Percentiles rank a stretch among this genome's conserved stretches.
phyloP scores from a whole-genome alignment of 2,329 filamentous ascomycete species.

The Aspergillus transmontanensis region DNA sequence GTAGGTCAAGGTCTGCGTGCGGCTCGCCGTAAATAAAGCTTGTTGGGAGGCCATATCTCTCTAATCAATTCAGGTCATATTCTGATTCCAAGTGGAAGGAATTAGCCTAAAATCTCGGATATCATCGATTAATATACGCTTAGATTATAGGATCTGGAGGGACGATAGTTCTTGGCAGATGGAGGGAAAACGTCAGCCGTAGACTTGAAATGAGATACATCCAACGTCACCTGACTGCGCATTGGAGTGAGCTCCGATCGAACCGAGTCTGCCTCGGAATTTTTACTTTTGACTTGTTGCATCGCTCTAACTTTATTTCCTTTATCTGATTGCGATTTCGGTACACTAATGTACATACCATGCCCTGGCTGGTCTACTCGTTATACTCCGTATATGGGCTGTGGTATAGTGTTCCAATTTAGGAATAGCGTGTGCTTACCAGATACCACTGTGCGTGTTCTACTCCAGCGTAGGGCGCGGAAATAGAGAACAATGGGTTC shows the following conservation, averaged over 20 bases:
- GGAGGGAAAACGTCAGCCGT: background rate
- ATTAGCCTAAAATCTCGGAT: background rate
- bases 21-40: slow-evolving; percentile 58
- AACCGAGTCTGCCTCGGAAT: background rate
- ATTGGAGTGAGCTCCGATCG: background rate
- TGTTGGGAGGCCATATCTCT: slow-evolving; percentile 31
- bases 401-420: too few species aligned
- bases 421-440: too few species aligned
- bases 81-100: background rate
- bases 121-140: background rate
- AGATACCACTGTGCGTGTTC: too few species aligned
- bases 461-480: too few species aligned
- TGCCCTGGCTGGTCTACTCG: background rate
- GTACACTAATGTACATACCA: background rate
- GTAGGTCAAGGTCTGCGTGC: slow-evolving; percentile 61
- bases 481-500: too few species aligned
- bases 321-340: background rate
- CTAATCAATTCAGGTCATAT: background rate
- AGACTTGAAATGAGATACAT: background rate
- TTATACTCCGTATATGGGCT: background rate
- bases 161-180: background rate
- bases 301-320: background rate
- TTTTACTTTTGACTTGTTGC: background rate
- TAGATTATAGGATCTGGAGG: background rate
- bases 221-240: background rate